phyloP scores from a whole-genome alignment of 345 rosid species.

The Alliaria petiolata region DNA sequence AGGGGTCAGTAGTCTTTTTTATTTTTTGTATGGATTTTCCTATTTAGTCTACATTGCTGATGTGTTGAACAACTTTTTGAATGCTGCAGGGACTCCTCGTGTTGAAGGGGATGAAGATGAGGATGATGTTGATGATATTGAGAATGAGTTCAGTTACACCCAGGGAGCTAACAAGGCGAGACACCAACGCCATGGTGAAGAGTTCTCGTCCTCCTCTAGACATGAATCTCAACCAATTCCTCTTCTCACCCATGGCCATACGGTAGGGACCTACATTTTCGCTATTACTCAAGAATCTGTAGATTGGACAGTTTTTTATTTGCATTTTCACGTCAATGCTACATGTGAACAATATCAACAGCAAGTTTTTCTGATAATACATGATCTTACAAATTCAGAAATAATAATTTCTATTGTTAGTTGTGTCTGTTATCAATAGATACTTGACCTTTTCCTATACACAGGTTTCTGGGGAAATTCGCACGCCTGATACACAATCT shows the following conservation, averaged over 20 bases:
- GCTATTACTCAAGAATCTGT: background rate
- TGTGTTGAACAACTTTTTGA: background rate
- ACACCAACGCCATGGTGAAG: constrained; percentile 84
- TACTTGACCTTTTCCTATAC: constrained; percentile 10
- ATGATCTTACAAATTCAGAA: constrained; percentile 1
- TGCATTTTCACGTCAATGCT: constrained; percentile 1
- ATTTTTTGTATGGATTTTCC: background rate
- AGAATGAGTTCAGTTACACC: constrained; percentile 83
- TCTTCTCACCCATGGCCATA: constrained; percentile 85
- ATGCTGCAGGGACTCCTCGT: constrained; percentile 75
- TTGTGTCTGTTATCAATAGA: background rate
- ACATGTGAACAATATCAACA: background rate
- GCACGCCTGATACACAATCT: constrained; percentile 86
- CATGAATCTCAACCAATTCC: constrained; percentile 95
- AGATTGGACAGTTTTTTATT: background rate
- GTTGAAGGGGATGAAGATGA: constrained; percentile 99
- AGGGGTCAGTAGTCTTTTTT: constrained; percentile 50
- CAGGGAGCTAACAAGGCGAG: constrained; percentile 60
- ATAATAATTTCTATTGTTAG: background rate
- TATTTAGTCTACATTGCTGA: background rate
- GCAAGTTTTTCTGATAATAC: background rate
- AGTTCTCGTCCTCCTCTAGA: constrained; percentile 80
- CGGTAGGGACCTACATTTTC: constrained; percentile 43
- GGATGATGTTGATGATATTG: constrained; percentile 94
- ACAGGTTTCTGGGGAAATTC: constrained; percentile 98